Evolutionary conservation across 129 eudicot species (phyloP), one percentile per base, ranked within the genome.

Genomic region (Flaveria robusta): DNA sequence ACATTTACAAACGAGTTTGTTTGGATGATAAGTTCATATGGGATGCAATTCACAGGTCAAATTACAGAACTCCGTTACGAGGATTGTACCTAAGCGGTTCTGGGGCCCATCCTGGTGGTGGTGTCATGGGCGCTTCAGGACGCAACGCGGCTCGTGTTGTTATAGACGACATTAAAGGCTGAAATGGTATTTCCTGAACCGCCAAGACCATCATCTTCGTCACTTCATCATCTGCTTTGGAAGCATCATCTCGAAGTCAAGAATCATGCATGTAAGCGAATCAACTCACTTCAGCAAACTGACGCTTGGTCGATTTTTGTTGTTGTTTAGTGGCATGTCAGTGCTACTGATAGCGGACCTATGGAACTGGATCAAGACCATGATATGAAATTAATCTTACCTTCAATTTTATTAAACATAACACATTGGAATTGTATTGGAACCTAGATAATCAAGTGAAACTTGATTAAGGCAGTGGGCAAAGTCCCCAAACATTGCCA

Each of bases 91-190:
- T 95, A 76, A 91, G 99, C 58, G 99, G 99, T 47, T 89, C 96
- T 71, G 99, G 99, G 22, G 81, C 99, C 37, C 99, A 95, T 74
- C 99, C 99, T 65, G 97, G 99, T 71, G 99, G 99, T 11, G 99
- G 97, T 39, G 99, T 95, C 58, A 95, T 91, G 99, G 99, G 99
- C 41, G 99, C 97, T 8, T 97, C 99, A 9, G 99, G 99, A 18
- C 96, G 96, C 12, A 89, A 91, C 43, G 90, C 96, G 3, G 97
- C 99, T 3, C 86, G 81, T 31, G 94, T 86, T 46, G 99, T 91
- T 70, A 86, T 91, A 52, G 86, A 90, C 73, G 98, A 93, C 76
- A 71, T 88, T 31, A 90, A 84, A 81, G 87, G 81, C 64, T 74
- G 77, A 70, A 65, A 63, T 71, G 54, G 26, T 55, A 34, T 52